Evolutionary conservation across 2,329 filamentous ascomycete genomes (phyloP).

Genomic region (Mariannaea sp.): DNA sequence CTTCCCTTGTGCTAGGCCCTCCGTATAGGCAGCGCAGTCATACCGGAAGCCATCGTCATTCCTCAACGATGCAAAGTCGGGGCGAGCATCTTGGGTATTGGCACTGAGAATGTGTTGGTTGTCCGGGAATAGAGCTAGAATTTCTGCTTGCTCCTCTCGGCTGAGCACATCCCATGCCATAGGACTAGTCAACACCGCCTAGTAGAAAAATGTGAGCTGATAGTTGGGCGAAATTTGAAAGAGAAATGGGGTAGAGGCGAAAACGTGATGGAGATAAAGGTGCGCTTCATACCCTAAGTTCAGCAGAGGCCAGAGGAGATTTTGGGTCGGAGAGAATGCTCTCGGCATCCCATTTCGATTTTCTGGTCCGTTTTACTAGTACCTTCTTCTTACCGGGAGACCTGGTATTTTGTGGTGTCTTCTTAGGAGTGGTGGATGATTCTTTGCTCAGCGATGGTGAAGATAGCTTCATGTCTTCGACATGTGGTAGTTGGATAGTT

Average conservation of each 20-base stretch:
- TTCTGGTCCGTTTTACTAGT: conserved; percentile 35
- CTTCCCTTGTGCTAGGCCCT: conserved; percentile 52
- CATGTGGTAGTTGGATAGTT: neutral
- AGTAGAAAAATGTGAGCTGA: neutral
- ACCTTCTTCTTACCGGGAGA: conserved; percentile 35
- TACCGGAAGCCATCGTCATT: conserved; percentile 55
- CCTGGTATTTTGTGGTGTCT: conserved; percentile 4
- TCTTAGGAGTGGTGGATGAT: neutral
- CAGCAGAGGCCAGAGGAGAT: conserved; percentile 46
- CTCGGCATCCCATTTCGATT: conserved; percentile 44
- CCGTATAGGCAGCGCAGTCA: conserved; percentile 52
- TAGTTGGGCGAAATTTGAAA: neutral
- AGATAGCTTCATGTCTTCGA: conserved; percentile 21
- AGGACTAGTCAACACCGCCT: conserved; percentile 46
- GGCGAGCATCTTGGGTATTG: conserved; percentile 45
- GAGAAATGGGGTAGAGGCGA: no score
- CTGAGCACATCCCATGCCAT: conserved; percentile 46
- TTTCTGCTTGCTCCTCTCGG: conserved; percentile 41
- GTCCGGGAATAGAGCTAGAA: conserved; percentile 47
- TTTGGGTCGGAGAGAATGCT: conserved; percentile 44
- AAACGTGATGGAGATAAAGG: neutral
- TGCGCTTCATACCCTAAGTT: conserved; percentile 44
- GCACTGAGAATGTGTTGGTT: conserved; percentile 45
- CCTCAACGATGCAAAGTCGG: conserved; percentile 49
- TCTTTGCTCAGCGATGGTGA: conserved; percentile 13